A percentile compares a stretch with the other conserved stretches of the same genome.
These are phyloP conservation scores for Botrytis tulipae DNA, from an alignment of 2,329 filamentous ascomycete genomes.

Conservation along the genomic window DNA sequence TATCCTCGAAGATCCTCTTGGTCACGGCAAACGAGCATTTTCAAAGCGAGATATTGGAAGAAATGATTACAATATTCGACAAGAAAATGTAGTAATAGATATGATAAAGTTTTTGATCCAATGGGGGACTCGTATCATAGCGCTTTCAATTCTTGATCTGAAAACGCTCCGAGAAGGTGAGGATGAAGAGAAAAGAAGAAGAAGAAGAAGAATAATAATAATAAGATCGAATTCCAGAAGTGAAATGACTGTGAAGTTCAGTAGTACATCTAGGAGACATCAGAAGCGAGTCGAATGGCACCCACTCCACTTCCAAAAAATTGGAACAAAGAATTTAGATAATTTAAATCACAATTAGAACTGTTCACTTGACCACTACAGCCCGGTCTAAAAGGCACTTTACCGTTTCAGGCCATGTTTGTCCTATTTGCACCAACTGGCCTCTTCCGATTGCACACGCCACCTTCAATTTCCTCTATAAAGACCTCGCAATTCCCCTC, in stretches of 20 bases:
- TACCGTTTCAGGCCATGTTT: not conserved
- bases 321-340: too few species aligned
- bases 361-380: not conserved
- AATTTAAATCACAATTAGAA: not conserved
- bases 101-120: conserved; percentile 27
- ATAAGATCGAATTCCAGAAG: not conserved
- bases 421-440: not conserved
- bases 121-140: conserved; percentile 49
- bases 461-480: not conserved
- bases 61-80: not conserved
- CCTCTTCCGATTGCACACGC: not conserved
- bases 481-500: not conserved
- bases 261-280: not conserved
- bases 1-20: not conserved
- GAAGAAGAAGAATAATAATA: not conserved
- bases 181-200: conserved; percentile 37
- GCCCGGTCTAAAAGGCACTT: not conserved
- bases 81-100: not conserved
- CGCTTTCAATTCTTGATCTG: conserved; percentile 36
- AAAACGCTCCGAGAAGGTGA: conserved; percentile 39
- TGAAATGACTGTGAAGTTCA: not conserved
- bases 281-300: not conserved
- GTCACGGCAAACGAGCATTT: not conserved
- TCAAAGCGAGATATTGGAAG: not conserved
- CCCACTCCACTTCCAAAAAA: not conserved